phyloP scores from a whole-genome alignment of 768 basidiomycete species.

The Pulveroboletus sp. region DNA sequence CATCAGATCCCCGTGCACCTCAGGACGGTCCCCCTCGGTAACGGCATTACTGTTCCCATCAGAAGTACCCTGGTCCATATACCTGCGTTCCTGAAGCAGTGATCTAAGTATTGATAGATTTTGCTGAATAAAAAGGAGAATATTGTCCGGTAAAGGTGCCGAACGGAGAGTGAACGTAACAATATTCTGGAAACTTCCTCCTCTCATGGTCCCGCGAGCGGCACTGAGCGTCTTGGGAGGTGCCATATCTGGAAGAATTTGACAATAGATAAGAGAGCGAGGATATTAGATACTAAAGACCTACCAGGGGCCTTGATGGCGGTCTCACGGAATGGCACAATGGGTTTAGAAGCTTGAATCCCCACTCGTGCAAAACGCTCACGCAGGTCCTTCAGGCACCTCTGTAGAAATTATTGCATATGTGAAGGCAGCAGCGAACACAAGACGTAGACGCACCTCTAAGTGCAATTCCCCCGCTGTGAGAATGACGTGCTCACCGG shows the following conservation, averaged over 20 bases:
- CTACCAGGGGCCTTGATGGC: constrained; percentile 74
- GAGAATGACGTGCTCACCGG: constrained; percentile 95
- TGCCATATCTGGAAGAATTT: constrained; percentile 65
- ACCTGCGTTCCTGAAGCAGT: constrained; percentile 48
- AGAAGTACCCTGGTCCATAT: constrained; percentile 30
- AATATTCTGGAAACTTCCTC: constrained; percentile 60
- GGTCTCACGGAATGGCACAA: constrained; percentile 97
- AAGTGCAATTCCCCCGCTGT: constrained; percentile 95
- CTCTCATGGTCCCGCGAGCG: constrained; percentile 72
- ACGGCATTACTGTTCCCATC: constrained; percentile 9
- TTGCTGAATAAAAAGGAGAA: constrained; percentile 73
- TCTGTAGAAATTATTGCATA: constrained; percentile 40
- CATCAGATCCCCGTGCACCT: constrained; percentile 53
- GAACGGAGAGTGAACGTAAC: constrained; percentile 85
- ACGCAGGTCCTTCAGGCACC: constrained; percentile 92
- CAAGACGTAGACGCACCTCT: constrained; percentile 54
- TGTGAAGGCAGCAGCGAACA: neutral
- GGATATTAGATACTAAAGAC: neutral
- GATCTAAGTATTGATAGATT: constrained; percentile 63
- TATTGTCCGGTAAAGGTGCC: constrained; percentile 62
- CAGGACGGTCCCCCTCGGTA: constrained; percentile 36
- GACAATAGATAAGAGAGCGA: neutral
- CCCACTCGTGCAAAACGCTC: constrained; percentile 93
- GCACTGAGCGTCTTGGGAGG: constrained; percentile 70
- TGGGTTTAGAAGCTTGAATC: constrained; percentile 90